Conservation (phyloP, 345 rosid genomes). For the Gynandropsis gynandra region DNA sequence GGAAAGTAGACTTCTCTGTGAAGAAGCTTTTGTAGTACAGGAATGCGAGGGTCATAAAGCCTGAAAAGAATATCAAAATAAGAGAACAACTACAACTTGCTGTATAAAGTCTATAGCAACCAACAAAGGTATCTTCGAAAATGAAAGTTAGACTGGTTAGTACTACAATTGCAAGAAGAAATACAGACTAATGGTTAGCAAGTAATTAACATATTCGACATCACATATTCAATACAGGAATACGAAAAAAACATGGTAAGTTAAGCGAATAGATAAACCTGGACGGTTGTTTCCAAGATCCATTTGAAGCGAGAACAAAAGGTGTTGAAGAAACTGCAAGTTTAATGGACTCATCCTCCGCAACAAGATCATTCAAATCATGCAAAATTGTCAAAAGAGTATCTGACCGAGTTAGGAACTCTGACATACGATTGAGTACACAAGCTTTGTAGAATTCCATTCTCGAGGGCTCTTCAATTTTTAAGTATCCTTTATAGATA, state of each 20-base stretch:
- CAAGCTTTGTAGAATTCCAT: conserved; percentile 68
- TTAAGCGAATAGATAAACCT: conserved; percentile 38
- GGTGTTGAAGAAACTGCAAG: conserved; percentile 49
- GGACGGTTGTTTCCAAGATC: conserved; percentile 85
- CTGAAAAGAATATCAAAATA: conserved; percentile 42
- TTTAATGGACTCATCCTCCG: conserved; percentile 55
- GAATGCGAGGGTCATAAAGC: conserved; percentile 87
- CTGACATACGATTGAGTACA: conserved; percentile 83
- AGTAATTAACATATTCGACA: conserved; percentile 17
- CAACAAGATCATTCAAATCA: conserved; percentile 66
- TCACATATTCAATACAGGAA: not conserved
- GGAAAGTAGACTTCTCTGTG: conserved; percentile 76
- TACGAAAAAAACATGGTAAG: conserved; percentile 12
- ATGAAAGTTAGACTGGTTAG: not conserved
- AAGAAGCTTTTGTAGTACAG: conserved; percentile 55
- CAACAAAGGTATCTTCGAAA: conserved; percentile 11
- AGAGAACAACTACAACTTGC: not conserved
- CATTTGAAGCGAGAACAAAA: conserved; percentile 79
- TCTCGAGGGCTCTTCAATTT: conserved; percentile 61
- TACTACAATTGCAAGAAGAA: not conserved
- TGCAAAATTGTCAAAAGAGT: conserved; percentile 57
- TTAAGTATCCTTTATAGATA: conserved; percentile 56
- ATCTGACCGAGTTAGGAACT: conserved; percentile 56
- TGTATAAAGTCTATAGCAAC: conserved; percentile 9
- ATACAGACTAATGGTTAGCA: no score